Base-by-base conservation (phyloP, 148 eudicot species). In the Mesembryanthemum crystallinum region DNA sequence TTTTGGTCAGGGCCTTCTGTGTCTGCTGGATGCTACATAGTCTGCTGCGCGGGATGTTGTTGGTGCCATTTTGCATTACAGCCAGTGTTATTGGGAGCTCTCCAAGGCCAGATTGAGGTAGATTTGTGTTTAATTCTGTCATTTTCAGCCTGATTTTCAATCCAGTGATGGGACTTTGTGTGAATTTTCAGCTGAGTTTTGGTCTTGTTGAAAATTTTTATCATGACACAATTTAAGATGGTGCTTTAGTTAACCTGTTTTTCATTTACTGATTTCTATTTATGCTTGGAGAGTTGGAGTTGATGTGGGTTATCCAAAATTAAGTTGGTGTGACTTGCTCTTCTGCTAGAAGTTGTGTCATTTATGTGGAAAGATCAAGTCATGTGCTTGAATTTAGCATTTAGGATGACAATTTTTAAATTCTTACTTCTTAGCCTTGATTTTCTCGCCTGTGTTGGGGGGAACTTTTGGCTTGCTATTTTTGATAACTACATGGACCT, bases 61-160 rank as follows among this genome's bases (percentile, higher is more conserved):
- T 27, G 91, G 84, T 7, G 59, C 79, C 65, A 78, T 83, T 35
- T 82, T 86, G 42, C 89, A 86, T 64, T 93, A 88, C 51, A 89
- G 97, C 2, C 83, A 80, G 49, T 93, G 97, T 81, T 93, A 93
- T 80, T 91, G 87, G 89, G 98, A 93, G 82, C 92, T 93, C 27
- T 93, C 98, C 12, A 93, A 93, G 79, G 97, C 94, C 73, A 87
- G 86, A n/a, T 84, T 93, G 37, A 93, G 97, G 97, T 93, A 37
- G 1, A 0, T 35, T 59, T 11, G 42, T 54, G 13, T 24, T 69
- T n/a, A n/a, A n/a, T n/a, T 68, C 2, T 3, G 33, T 27, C 32
- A 0, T 11, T 78, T 78, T 25, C 39, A 35, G 39, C 39, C 39
- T 35, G 39, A 3, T 35, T 2, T 35, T 35, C 6, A 35, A 35